phyloP scores from a whole-genome alignment of 805 yeast genomes.

The Kodamaea nitidulidarum region DNA sequence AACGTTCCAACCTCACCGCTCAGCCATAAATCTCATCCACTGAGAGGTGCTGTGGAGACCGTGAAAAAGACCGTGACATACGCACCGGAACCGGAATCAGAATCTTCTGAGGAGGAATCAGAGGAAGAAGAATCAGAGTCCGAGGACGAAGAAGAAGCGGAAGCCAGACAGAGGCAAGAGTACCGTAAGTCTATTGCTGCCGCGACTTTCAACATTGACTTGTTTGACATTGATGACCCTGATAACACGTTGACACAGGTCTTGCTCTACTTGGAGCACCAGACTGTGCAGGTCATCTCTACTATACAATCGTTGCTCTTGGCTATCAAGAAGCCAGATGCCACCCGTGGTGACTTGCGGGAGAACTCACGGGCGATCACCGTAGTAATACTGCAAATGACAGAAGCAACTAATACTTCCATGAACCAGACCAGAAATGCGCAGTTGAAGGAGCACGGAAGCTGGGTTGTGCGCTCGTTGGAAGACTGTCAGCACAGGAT shows the following conservation, averaged over 20 bases:
- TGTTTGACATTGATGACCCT: slow-evolving; percentile 79
- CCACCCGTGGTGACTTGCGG: slow-evolving; percentile 70
- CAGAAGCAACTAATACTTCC: slow-evolving; percentile 79
- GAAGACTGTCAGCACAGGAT: slow-evolving; percentile 83
- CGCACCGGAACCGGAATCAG: slow-evolving; percentile 5
- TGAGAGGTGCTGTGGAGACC: not conserved
- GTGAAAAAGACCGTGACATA: slow-evolving; percentile 7
- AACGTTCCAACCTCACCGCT: slow-evolving; percentile 7
- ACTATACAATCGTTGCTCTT: slow-evolving; percentile 80
- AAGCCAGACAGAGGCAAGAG: slow-evolving; percentile 42
- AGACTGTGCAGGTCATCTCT: slow-evolving; percentile 85
- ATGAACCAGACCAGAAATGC: slow-evolving; percentile 87
- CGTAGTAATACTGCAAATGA: slow-evolving; percentile 77
- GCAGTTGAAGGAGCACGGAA: slow-evolving; percentile 83
- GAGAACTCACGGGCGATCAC: slow-evolving; percentile 73
- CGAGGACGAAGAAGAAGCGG: slow-evolving; percentile 22
- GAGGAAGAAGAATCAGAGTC: slow-evolving; percentile 18
- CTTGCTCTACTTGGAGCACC: slow-evolving; percentile 83
- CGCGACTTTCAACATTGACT: slow-evolving; percentile 63
- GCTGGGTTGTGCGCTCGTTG: slow-evolving; percentile 83
- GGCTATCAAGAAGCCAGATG: slow-evolving; percentile 71
- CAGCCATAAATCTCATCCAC: slow-evolving; percentile 3
- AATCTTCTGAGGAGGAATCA: slow-evolving; percentile 11
- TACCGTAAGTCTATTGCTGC: slow-evolving; percentile 47
- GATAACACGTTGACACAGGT: slow-evolving; percentile 85